Conservation (phyloP, 257 asterid genomes). For the Perilla frutescens region DNA sequence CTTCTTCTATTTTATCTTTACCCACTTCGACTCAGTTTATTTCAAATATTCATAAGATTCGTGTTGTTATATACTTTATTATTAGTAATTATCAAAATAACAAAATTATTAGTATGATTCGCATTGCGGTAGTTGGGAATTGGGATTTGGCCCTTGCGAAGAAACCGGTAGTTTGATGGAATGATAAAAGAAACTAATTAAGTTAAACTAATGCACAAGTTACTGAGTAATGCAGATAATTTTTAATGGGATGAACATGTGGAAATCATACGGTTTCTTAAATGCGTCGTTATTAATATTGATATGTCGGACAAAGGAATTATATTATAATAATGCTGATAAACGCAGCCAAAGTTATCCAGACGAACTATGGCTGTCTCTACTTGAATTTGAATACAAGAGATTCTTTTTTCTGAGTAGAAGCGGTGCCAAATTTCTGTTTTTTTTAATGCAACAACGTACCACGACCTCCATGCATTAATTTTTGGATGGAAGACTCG, state of each 20-base stretch:
- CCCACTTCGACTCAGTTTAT: not conserved
- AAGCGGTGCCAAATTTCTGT: not conserved
- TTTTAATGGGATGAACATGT: slow-evolving; percentile 16
- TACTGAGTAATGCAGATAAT: not conserved
- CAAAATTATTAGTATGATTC: not conserved
- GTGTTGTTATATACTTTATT: not conserved
- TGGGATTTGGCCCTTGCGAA: slow-evolving; percentile 17
- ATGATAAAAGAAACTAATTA: not conserved
- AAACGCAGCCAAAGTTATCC: slow-evolving; percentile 9
- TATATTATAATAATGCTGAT: not conserved
- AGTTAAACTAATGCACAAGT: slow-evolving; percentile 6
- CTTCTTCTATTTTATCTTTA: not conserved
- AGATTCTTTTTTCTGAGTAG: slow-evolving; percentile 2
- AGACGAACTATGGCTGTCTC: slow-evolving; percentile 9
- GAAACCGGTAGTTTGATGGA: not conserved
- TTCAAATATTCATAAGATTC: not conserved
- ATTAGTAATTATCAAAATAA: not conserved
- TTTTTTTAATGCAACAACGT: slow-evolving; percentile 24
- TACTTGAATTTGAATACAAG: not conserved
- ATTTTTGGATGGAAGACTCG: not conserved
- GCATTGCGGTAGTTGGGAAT: not conserved
- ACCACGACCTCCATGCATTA: slow-evolving; percentile 35
- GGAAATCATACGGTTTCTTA: not conserved
- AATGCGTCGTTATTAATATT: not conserved
- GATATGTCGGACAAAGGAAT: not conserved